Base-by-base conservation (phyloP, 176 grass and related monocot species). In the Zea luxurians region DNA sequence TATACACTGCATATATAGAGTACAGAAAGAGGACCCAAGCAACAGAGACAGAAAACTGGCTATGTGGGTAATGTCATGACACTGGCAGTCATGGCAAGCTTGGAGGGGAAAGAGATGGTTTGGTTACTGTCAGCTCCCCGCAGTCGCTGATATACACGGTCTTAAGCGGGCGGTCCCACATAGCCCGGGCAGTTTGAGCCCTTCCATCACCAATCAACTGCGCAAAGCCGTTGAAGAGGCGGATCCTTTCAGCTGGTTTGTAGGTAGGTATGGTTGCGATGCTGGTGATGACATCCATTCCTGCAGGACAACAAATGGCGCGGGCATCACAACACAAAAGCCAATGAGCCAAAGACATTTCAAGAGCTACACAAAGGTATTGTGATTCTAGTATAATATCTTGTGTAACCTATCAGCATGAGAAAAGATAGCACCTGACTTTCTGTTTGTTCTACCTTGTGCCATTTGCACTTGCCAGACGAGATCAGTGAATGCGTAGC, bases 91-190 rank as follows among this genome's bases (percentile, higher is more conserved):
- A 94, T 60, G 95, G 95, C 78, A 94, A 92, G 58, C 60, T 94
- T 65, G 95, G 91, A 75, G 95, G 89, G 44, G 85, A 85, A 78
- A 97, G 89, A 17, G 89, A 88, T 78, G 83, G 91, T 64, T 90
- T 92, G 80, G 89, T 81, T 79, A 94, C 94, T 71, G 94, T 93
- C 53, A 97, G 77, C 76, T 93, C 95, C 11, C 91, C 95, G 6
- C 94, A 97, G 41, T 90, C 48, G n/a, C 91, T 97, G 86, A 97
- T 90, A 85, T 92, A 94, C 17, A 92, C 66, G 6, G 91, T 94
- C 84, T 88, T 92, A 38, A 94, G 91, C n/a, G 91, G 95, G 48
- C 89, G 87, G 69, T 97, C 63, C 95, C 95, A 98, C 66, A 89
- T 78, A 6, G 91, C 63, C 59, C 89, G 83, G 71, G 91, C 95